These are phyloP conservation scores for Thielaviopsis cerberus DNA, from an alignment of 2,329 filamentous ascomycete species.

Conservation along the genomic window DNA sequence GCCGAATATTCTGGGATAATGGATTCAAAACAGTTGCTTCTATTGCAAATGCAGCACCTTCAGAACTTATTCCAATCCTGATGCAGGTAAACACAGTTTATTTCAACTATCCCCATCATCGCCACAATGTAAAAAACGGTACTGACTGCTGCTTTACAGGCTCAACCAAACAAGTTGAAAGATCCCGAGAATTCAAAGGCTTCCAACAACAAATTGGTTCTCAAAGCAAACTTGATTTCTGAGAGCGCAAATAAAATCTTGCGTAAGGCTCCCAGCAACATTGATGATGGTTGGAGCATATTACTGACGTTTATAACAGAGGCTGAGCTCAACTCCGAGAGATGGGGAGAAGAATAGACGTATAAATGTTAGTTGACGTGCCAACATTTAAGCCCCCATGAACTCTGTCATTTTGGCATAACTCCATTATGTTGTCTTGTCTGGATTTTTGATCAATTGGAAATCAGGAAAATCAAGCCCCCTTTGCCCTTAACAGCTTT, in stretches of 20 bases:
- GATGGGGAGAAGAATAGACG: no score
- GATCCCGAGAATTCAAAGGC: constrained; percentile 34
- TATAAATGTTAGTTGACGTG: no score
- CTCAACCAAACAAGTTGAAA: constrained; percentile 46
- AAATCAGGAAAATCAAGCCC: no score
- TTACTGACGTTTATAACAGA: not conserved
- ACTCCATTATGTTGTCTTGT: no score
- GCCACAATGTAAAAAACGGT: not conserved
- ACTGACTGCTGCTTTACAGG: constrained; percentile 22
- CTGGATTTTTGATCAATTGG: no score
- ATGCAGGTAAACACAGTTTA: constrained; percentile 36
- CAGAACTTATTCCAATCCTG: constrained; percentile 51
- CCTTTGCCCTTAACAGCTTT: no score
- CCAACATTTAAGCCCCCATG: no score
- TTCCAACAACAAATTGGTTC: constrained; percentile 43
- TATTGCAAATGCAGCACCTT: constrained; percentile 49
- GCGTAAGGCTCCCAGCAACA: constrained; percentile 31
- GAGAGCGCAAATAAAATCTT: constrained; percentile 51
- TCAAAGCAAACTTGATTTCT: constrained; percentile 50
- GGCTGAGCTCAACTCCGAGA: no score
- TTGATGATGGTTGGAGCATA: not conserved
- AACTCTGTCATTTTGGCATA: no score
- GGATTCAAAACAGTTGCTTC: constrained; percentile 50
- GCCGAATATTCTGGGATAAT: constrained; percentile 53
- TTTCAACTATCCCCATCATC: not conserved